Evolutionary conservation across 2,329 filamentous ascomycete genomes (phyloP), one percentile per base, ranked within the genome.

Genomic region (Aspergillus aculeatus): DNA sequence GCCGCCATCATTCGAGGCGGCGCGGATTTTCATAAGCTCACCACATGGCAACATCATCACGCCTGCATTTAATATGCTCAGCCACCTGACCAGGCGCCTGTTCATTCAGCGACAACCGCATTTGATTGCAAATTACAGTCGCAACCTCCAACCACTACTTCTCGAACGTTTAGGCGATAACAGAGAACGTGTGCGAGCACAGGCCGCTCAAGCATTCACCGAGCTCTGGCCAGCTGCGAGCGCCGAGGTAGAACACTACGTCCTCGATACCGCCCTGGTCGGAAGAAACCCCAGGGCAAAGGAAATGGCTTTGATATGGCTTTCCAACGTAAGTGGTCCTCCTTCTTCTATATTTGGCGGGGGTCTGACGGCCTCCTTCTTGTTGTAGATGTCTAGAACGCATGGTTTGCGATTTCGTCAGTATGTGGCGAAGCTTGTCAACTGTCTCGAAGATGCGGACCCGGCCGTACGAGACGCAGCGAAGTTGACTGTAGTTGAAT

Each of bases 391-490:
- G 88, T 90, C 95, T 73, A 85, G 88, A 71, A 89, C 91, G 56
- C 85, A 92, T 60, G 87, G 86, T 44, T 80, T 97, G 65, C 87
- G 88, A 41, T 97, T 97, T 77, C 89, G 91, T 63, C 81, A 81
- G 69, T 96, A 96, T 73, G 92, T 96, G 1, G 89, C 91, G 2
- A 83, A 84, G 11, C 82, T 97, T 47, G 94, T 97, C 79, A 89
- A 91, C 57, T 84, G 95, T 66, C 83, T 97, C 47, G 94, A 97
- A 77, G 93, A 97, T 74, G 90, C 92, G 10, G 94, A 96, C 73
- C 89, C 90, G 53, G 88, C 87, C 76, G 92, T 97, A 64, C 87
- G 94, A 73, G 92, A 96, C 69, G 84, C 86, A 41, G 92, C 93
- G 62, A 96, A 95, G 78, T 81, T 81, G 57, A 89, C 91, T 1